Percentiles rank a stretch among this genome's conserved stretches.
These are phyloP conservation scores for Sordariomycetes sp. DNA, from an alignment of 2,329 filamentous ascomycete genomes.

Conservation along the genomic window DNA sequence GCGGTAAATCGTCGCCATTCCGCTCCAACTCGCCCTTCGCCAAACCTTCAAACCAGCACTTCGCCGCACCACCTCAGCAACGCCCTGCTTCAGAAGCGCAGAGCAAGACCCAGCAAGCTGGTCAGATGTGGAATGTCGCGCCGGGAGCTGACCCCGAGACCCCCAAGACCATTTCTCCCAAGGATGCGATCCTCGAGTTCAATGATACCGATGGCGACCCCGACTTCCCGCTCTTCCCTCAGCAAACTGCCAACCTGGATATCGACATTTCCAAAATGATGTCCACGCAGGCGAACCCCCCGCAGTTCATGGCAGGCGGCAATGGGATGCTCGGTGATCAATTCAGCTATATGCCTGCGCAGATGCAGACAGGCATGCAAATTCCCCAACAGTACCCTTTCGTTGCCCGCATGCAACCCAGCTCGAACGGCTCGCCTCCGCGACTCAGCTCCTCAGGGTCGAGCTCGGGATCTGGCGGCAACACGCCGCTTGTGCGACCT, in stretches of 20 bases:
- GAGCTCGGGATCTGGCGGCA: constrained; percentile 20
- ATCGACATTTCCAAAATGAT: constrained; percentile 26
- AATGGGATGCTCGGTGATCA: neutral
- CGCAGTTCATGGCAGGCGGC: constrained; percentile 1
- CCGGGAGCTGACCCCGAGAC: constrained; percentile 34
- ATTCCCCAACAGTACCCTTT: constrained; percentile 45
- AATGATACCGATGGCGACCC: constrained; percentile 63
- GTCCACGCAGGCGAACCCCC: constrained; percentile 10
- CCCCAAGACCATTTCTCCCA: constrained; percentile 88
- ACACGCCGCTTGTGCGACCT: constrained; percentile 40
- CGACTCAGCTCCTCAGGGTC: constrained; percentile 34
- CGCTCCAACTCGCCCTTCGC: constrained; percentile 59
- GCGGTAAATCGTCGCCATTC: constrained; percentile 64
- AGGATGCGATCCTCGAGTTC: constrained; percentile 83
- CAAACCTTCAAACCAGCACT: constrained; percentile 34
- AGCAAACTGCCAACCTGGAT: constrained; percentile 39
- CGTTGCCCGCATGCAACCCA: constrained; percentile 25
- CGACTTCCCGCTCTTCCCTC: constrained; percentile 66
- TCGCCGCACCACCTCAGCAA: constrained; percentile 14
- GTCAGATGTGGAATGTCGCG: constrained; percentile 29
- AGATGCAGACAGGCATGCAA: constrained; percentile 13
- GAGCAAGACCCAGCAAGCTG: constrained; percentile 54
- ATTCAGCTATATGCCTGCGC: constrained; percentile 17
- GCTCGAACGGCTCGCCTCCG: constrained; percentile 21
- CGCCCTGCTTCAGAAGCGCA: constrained; percentile 39